Evolutionary conservation across 1,284 basidiomycete species (phyloP).

Genomic region (Takashimella tepidaria): DNA sequence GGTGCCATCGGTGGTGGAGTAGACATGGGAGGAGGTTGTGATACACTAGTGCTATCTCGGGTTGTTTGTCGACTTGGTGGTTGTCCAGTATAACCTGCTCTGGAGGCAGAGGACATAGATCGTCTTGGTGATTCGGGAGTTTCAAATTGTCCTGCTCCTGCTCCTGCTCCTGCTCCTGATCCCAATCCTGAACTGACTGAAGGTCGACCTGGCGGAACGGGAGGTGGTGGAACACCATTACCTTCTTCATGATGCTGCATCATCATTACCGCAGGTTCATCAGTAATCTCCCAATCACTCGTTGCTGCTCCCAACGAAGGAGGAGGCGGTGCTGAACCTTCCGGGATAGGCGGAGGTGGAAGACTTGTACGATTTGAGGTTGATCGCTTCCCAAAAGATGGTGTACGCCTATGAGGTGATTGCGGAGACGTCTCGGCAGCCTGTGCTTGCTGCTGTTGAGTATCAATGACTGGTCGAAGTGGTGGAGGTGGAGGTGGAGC

Average conservation of each 20-base stretch:
- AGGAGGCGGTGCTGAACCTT: neutral
- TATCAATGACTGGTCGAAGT: too few species aligned
- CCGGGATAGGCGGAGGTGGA: neutral
- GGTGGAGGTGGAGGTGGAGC: slow-evolving; percentile 14
- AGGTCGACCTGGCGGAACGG: slow-evolving; percentile 13
- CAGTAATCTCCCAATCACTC: slow-evolving; percentile 4
- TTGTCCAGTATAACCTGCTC: slow-evolving; percentile 1
- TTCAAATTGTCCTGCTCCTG: too few species aligned
- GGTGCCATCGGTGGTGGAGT: slow-evolving; percentile 7
- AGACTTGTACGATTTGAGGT: neutral
- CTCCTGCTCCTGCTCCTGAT: slow-evolving; percentile 7
- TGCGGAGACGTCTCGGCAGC: too few species aligned
- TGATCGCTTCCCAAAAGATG: slow-evolving; percentile 4
- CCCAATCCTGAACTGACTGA: slow-evolving; percentile 1
- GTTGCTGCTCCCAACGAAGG: neutral
- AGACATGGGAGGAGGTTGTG: slow-evolving; percentile 2
- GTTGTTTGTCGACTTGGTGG: neutral
- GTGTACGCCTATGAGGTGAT: slow-evolving; percentile 11
- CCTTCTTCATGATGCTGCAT: slow-evolving; percentile 14
- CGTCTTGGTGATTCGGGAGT: slow-evolving; percentile 12
- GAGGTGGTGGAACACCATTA: slow-evolving; percentile 23
- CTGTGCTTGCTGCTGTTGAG: slow-evolving; percentile 3
- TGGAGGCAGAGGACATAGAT: slow-evolving; percentile 21
- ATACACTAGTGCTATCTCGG: neutral
- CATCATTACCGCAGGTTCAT: slow-evolving; percentile 26